A percentile compares a stretch with the other conserved stretches of the same genome.
These are phyloP conservation scores for Luffa aegyptiaca DNA, from an alignment of 306 rosid genomes.

Conservation along the genomic window DNA sequence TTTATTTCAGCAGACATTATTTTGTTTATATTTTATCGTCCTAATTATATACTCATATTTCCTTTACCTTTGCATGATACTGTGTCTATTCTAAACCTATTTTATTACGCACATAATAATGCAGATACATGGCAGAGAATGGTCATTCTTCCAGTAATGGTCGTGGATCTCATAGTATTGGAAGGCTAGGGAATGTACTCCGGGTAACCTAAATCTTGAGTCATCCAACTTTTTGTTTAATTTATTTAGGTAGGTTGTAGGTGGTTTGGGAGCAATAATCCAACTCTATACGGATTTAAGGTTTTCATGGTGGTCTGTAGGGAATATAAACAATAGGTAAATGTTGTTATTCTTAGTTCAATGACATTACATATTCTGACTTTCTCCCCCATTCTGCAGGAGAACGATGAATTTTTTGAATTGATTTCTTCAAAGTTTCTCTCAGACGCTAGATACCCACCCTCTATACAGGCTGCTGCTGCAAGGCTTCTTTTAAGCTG, in stretches of 20 bases:
- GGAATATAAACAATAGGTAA: background rate
- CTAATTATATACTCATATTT: background rate
- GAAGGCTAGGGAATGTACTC: conserved; percentile 69
- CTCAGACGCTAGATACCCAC: conserved; percentile 52
- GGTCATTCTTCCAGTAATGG: conserved; percentile 61
- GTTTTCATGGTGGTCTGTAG: background rate
- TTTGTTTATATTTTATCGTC: background rate
- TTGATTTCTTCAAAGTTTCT: conserved; percentile 79
- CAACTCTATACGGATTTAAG: background rate
- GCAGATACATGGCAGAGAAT: conserved; percentile 83
- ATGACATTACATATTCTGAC: background rate
- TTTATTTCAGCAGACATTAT: background rate
- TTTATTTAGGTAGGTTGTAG: background rate
- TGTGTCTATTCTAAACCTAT: background rate
- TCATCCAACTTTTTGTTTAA: too few relatives aligned
- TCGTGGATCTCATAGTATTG: conserved; percentile 69
- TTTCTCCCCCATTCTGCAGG: conserved; percentile 29
- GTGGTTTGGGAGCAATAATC: background rate
- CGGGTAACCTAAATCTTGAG: conserved; percentile 42
- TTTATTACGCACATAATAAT: conserved; percentile 11
- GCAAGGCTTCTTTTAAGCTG: conserved; percentile 67
- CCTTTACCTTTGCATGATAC: background rate
- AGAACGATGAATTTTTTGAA: conserved; percentile 86
- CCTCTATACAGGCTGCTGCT: conserved; percentile 67
- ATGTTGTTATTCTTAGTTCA: background rate